phyloP scores from a whole-genome alignment of 176 grass and related monocot genomes.

The Pontederia crassipes region DNA sequence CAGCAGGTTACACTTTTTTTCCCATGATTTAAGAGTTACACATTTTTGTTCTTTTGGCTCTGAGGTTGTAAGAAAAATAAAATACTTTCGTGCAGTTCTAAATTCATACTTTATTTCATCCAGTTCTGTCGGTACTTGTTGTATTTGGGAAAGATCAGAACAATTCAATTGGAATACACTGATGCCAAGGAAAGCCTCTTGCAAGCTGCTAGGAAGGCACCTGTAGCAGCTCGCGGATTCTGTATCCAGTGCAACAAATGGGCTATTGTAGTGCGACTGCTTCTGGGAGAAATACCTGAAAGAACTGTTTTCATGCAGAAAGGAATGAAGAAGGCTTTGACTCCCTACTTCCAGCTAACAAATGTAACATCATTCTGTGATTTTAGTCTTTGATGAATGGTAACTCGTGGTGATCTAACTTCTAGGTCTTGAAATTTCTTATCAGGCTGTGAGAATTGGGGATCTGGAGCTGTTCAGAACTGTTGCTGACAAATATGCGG shows the following conservation, averaged over 20 bases:
- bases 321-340: slow-evolving; percentile 72
- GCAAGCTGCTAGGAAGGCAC: slow-evolving; percentile 70
- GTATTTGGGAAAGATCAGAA: slow-evolving; percentile 74
- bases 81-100: too few relatives aligned
- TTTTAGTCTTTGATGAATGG: too few relatives aligned
- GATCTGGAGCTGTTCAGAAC: slow-evolving; percentile 71
- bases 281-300: slow-evolving; percentile 71
- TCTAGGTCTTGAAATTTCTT: too few relatives aligned
- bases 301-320: slow-evolving; percentile 88
- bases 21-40: background rate
- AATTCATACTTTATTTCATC: background rate
- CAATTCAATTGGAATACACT: slow-evolving; percentile 72
- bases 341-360: slow-evolving; percentile 79
- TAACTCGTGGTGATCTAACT: too few relatives aligned
- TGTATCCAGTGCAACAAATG: slow-evolving; percentile 80
- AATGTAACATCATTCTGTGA: slow-evolving; percentile 29
- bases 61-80: background rate
- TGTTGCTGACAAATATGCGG: slow-evolving; percentile 57
- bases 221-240: slow-evolving; percentile 48
- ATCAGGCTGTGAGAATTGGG: slow-evolving; percentile 66
- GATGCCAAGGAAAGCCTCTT: slow-evolving; percentile 74
- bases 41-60: background rate
- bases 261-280: slow-evolving; percentile 58
- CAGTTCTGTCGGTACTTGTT: slow-evolving; percentile 80
- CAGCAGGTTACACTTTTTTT: background rate